phyloP scores from a whole-genome alignment of 306 rosid genomes.

The Neltuma alba region DNA sequence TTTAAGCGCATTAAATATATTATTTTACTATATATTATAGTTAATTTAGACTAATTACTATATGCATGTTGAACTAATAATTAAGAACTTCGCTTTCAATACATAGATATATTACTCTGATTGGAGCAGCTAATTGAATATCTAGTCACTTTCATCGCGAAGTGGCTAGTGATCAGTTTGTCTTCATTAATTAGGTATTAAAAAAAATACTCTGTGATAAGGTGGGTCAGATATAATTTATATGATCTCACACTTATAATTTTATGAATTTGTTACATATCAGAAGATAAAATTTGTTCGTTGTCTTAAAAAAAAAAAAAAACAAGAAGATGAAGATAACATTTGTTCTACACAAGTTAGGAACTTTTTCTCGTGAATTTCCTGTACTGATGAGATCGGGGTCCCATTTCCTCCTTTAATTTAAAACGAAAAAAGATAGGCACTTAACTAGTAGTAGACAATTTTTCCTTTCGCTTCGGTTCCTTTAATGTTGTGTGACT shows the following conservation, averaged over 20 bases:
- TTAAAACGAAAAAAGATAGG: neutral
- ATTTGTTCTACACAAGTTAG: neutral
- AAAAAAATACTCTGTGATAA: neutral
- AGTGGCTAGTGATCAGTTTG: constrained; percentile 1
- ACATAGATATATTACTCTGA: no score
- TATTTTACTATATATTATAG: no score
- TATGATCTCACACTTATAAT: neutral
- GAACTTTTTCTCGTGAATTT: neutral
- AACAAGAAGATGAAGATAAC: no score
- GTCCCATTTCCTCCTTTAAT: neutral
- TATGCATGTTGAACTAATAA: no score
- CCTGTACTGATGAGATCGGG: no score
- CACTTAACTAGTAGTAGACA: neutral
- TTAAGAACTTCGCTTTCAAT: no score
- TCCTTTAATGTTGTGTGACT: neutral
- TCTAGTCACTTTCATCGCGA: neutral
- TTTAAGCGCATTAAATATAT: no score
- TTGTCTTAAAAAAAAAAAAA: no score
- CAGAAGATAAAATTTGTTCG: no score
- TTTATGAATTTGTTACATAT: no score
- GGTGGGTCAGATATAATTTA: neutral
- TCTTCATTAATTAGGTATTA: neutral
- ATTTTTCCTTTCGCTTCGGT: neutral
- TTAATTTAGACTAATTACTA: no score
- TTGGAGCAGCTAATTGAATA: no score